Evolutionary conservation across 352 stramenopile species (phyloP), one percentile per base, ranked within the genome.

Genomic region (Globisporangium cederbergense): DNA sequence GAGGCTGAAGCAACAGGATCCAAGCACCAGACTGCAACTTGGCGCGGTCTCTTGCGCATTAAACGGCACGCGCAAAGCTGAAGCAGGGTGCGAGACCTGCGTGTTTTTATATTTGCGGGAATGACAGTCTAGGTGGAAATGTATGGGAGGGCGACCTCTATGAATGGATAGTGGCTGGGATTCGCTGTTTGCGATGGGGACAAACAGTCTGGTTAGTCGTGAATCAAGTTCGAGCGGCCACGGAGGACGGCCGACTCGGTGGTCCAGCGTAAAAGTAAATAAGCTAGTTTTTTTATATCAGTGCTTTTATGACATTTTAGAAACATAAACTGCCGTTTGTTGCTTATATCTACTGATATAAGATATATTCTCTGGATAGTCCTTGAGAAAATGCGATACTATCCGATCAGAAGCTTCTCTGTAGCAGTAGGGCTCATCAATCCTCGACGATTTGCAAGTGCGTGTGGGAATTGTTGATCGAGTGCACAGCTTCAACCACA

Each of bases 21-120:
- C 55, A 61, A 61, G 55, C 55, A 61, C 55, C 55, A 61, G 16
- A 61, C 20, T 61, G 55, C 55, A 61, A 61, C 36, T 52, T 61
- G 55, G 20, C 32, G 38, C 55, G 14, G 36, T 61, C 55, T 61
- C 45, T 61, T 51, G 45, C 38, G 20, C 22, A 18, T 54, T 18
- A 20, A 61, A 61, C 13, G 20, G 46, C 55, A 61, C 55, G 49
- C 22, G 34, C 16, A 45, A 61, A 52, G 55, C 55, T 61, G 55
- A 61, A 61, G 55, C 25, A 51, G 11, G 8, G 10, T 9, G 36
- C n/a, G 7, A 0, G 18, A 40, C 55, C 40, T 61, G 22, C 42
- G 13, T 52, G 11, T 10, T 38, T 13, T 40, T 46, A 61, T 61
- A n/a, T 10, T 2, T 47, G 0, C n/a, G 30, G n/a, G 55, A 61